A percentile compares a stretch with the other conserved stretches of the same genome.
Evolutionary conservation across 257 asterid genomes (phyloP).

Genomic region (Solanum habrochaites): DNA sequence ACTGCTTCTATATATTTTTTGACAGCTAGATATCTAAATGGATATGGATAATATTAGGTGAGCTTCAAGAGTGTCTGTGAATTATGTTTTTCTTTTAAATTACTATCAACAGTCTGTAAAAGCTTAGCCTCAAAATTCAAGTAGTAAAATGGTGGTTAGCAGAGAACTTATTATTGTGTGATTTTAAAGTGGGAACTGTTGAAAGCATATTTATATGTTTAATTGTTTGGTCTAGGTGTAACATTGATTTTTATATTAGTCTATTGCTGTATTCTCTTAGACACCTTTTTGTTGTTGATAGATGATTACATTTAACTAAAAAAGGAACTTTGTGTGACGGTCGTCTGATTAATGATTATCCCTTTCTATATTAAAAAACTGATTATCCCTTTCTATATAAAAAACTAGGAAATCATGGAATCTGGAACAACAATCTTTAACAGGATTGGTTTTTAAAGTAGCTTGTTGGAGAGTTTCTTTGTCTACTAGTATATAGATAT

Average conservation of each 20-base stretch:
- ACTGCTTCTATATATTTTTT: background rate
- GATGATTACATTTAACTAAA: background rate
- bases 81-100: background rate
- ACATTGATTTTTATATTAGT: background rate
- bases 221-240: background rate
- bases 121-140: background rate
- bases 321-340: background rate
- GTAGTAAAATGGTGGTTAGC: background rate
- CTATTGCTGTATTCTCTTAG: background rate
- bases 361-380: background rate
- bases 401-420: background rate
- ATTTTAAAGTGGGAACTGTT: background rate
- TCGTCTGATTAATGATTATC: background rate
- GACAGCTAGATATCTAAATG: background rate
- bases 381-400: background rate
- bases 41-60: background rate
- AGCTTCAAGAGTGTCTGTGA: background rate
- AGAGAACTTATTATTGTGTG: background rate
- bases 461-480: background rate
- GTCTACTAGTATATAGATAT: background rate
- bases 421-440: background rate
- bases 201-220: background rate
- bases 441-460: background rate
- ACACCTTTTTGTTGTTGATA: background rate
- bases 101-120: background rate